These are phyloP conservation scores for Ophiostoma australiae DNA, from an alignment of 2,329 filamentous ascomycete genomes.

Conservation along the genomic window DNA sequence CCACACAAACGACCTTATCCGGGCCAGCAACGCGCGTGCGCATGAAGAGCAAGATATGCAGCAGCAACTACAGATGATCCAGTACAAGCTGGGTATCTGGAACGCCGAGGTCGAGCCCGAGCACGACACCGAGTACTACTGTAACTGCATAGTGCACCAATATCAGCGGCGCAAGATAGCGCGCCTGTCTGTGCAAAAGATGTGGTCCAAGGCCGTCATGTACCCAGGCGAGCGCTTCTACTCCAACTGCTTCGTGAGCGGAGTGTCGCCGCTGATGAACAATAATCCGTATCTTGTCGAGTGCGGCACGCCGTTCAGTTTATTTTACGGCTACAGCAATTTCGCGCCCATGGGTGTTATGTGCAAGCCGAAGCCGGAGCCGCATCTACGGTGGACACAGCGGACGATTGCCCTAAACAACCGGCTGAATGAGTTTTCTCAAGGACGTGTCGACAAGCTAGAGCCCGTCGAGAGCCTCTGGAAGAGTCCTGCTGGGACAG, in stretches of 20 bases:
- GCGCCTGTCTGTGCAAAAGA: constrained; percentile 38
- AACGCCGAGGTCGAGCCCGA: constrained; percentile 46
- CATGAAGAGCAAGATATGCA: constrained; percentile 40
- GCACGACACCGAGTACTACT: constrained; percentile 40
- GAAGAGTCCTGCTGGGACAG: not conserved
- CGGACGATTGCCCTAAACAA: constrained; percentile 20
- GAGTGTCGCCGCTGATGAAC: constrained; percentile 26
- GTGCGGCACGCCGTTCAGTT: constrained; percentile 15
- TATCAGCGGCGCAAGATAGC: constrained; percentile 37
- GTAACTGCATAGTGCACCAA: constrained; percentile 39
- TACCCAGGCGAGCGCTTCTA: constrained; percentile 39
- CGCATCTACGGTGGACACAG: constrained; percentile 17
- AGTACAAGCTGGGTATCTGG: constrained; percentile 39
- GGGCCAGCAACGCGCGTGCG: constrained; percentile 15
- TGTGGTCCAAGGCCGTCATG: constrained; percentile 44
- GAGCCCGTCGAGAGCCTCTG: constrained; percentile 24
- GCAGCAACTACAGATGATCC: constrained; percentile 38
- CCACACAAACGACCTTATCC: constrained; percentile 19
- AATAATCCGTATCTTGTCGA: constrained; percentile 17
- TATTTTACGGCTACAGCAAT: not conserved
- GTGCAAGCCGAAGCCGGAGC: not conserved
- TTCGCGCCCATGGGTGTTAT: not conserved
- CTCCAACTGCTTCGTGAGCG: constrained; percentile 20
- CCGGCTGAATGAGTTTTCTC: constrained; percentile 21
- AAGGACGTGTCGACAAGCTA: constrained; percentile 17